These are phyloP conservation scores for Penicillium sp. DNA, from an alignment of 2,329 filamentous ascomycete genomes.

Conservation along the genomic window DNA sequence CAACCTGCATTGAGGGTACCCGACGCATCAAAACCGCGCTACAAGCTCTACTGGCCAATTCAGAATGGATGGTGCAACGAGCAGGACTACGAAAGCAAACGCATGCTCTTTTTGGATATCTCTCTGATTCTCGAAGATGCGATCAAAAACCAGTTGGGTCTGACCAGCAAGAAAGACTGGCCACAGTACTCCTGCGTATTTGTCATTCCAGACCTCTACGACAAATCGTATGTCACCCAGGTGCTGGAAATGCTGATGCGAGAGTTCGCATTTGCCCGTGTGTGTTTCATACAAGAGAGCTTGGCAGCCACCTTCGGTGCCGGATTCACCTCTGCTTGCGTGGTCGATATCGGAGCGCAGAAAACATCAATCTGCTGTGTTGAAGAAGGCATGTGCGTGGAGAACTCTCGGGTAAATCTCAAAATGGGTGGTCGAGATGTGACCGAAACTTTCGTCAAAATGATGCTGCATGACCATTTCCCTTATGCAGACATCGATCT, in stretches of 20 bases:
- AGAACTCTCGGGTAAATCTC: constrained; percentile 90
- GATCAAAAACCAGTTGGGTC: constrained; percentile 76
- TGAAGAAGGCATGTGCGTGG: constrained; percentile 90
- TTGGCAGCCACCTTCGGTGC: constrained; percentile 92
- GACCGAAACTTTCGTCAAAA: constrained; percentile 91
- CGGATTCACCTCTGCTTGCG: constrained; percentile 88
- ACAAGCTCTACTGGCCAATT: constrained; percentile 91
- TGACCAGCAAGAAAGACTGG: constrained; percentile 76
- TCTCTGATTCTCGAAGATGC: constrained; percentile 83
- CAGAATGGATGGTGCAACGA: constrained; percentile 86
- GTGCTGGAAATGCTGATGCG: constrained; percentile 80
- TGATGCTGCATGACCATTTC: constrained; percentile 96
- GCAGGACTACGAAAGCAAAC: constrained; percentile 75
- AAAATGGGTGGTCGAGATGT: constrained; percentile 93
- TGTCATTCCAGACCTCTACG: constrained; percentile 93
- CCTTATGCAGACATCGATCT: constrained; percentile 95
- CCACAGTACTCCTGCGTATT: constrained; percentile 94
- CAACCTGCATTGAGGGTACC: constrained; percentile 80
- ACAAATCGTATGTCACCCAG: constrained; percentile 85
- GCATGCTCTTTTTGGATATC: constrained; percentile 80
- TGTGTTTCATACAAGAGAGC: constrained; percentile 95
- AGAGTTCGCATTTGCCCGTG: constrained; percentile 82
- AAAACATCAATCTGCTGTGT: constrained; percentile 98
- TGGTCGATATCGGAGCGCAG: constrained; percentile 93
- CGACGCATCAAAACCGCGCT: constrained; percentile 82